Evolutionary conservation across 495 filamentous ascomycete genomes (phyloP).

Genomic region (Talaromyces adpressus): DNA sequence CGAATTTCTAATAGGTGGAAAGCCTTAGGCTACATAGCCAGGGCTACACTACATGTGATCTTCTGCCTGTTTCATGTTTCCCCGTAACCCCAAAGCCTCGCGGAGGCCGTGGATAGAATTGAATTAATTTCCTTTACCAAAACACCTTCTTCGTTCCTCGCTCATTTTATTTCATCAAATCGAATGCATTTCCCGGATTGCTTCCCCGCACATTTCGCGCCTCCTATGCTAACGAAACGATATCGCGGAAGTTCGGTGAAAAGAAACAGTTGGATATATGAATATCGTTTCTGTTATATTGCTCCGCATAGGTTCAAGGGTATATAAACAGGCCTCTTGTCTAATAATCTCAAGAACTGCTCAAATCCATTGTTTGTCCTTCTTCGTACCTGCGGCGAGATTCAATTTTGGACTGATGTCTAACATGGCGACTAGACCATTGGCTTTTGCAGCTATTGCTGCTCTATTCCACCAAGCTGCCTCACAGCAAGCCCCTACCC

Average conservation of each 20-base stretch:
- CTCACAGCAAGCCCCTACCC: conserved; percentile 11
- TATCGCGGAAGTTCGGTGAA: not conserved
- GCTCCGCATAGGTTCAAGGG: not conserved
- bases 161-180: not conserved
- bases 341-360: not conserved
- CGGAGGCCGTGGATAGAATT: not conserved
- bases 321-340: not conserved
- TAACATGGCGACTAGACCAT: not conserved
- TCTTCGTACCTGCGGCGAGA: not conserved
- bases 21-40: not conserved
- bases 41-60: not conserved
- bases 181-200: not conserved
- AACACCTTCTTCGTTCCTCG: not conserved
- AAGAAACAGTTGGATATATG: not conserved
- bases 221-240: not conserved
- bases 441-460: conserved; percentile 2
- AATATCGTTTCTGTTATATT: not conserved
- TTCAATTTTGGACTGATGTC: not conserved
- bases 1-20: not conserved
- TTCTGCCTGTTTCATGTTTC: not conserved
- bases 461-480: not conserved
- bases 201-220: not conserved
- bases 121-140: not conserved
- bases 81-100: not conserved
- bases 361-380: not conserved